Base-by-base conservation (phyloP, 176 grass and related monocot species). In the Elaeis guineensis region DNA sequence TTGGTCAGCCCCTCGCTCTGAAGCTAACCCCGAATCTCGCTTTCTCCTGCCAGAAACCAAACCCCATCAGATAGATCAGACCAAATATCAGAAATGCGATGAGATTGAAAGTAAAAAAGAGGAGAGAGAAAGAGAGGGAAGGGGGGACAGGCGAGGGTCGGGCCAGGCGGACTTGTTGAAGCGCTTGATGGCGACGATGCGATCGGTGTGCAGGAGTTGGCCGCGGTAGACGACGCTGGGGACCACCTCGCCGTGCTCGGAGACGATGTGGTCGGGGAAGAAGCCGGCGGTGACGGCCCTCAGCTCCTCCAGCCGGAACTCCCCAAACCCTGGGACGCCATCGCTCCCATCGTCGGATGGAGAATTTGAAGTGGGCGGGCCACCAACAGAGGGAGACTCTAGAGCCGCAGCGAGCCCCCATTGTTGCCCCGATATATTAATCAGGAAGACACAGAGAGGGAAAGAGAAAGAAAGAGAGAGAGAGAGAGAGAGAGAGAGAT, bases 181-280 rank as follows among this genome's bases (percentile, higher is more conserved):
- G 55, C 82, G 82, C 61, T 85, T 85, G 61, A 85, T 19, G 66
- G 77, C 82, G 22, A 80, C 72, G 3, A 65, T 21, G 2, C 71
- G 72, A 39, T 65, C 76, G 4, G 30, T 28, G 14, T 75, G 28
- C 14, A 52, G 71, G 25, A 85, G 59, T 17, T 44, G 74, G 65
- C 72, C 82, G 53, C 69, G 72, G 56, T 80, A 80, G 50, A 85
- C 82, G 25, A 85, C 76, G 61, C 80, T 85, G 54, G 82, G 77
- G 16, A 76, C 72, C 76, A 80, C 79, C 72, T 80, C 82, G 19
- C 77, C 72, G 19, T 79, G 67, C 16, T 85, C 77, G 0, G 82
- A 80, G 22, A 85, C 67, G 30, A 85, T 79, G 16, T 66, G 57
- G 18, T 85, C 66, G 12, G 59, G 54, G 30, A 71, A 60, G 66